phyloP scores from a whole-genome alignment of 2,329 filamentous ascomycete species.

The Cladosporium sp. region DNA sequence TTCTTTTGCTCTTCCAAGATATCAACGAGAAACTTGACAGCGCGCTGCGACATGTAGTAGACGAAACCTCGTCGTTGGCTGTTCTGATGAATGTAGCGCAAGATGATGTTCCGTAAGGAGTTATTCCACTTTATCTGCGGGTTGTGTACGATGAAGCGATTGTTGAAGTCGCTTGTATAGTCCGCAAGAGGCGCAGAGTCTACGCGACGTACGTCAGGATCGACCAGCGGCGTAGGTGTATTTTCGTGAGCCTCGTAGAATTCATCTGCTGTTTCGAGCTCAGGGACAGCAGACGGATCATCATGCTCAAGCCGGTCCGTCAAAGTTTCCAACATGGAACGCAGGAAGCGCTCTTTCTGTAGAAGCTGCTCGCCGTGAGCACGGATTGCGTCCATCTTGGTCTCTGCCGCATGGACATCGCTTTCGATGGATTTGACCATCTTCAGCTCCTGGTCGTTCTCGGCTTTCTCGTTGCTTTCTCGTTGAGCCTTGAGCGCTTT shows the following conservation, averaged over 20 bases:
- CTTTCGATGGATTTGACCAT: conserved; percentile 53
- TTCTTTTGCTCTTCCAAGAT: conserved; percentile 93
- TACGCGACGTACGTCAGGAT: conserved; percentile 42
- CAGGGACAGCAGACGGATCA: conserved; percentile 44
- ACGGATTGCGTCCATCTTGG: conserved; percentile 53
- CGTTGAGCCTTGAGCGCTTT: conserved; percentile 76
- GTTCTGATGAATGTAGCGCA: conserved; percentile 96
- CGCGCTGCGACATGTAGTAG: conserved; percentile 92
- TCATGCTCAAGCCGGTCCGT: conserved; percentile 56
- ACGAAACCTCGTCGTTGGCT: conserved; percentile 93
- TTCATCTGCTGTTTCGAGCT: conserved; percentile 41
- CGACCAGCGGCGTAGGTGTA: conserved; percentile 32
- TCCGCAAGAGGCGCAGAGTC: conserved; percentile 70
- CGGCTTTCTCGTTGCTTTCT: conserved; percentile 63
- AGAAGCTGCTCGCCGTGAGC: conserved; percentile 55
- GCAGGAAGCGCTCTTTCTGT: conserved; percentile 56
- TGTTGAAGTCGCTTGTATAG: conserved; percentile 92
- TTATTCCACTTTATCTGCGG: conserved; percentile 99
- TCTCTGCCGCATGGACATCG: conserved; percentile 38
- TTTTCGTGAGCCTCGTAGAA: conserved; percentile 52
- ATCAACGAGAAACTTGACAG: conserved; percentile 96
- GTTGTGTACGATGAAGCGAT: conserved; percentile 97
- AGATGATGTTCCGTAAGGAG: conserved; percentile 85
- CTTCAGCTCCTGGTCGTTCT: conserved; percentile 70
- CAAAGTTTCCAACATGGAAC: conserved; percentile 54